Base-by-base conservation (phyloP, 2,329 filamentous ascomycete species). In the Stylonectria norvegica region DNA sequence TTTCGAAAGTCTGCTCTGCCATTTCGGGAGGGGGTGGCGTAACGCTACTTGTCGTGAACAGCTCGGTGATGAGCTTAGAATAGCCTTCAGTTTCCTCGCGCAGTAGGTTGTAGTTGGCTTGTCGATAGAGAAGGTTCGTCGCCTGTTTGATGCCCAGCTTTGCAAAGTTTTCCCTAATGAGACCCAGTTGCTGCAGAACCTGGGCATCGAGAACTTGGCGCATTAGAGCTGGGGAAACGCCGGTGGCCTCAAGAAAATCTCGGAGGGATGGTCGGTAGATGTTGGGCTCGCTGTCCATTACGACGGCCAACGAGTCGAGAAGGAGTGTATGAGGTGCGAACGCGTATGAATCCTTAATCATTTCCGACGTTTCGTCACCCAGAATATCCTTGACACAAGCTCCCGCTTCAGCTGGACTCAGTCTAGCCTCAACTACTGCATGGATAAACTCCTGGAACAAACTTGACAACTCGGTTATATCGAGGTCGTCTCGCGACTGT, bases 11-110 rank as follows among this genome's bases (percentile, higher is more conserved):
- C 56, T 89, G 84, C 53, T 86, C 82, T 2, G 91, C 88, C 23
- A 86, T 77, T 47, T 89, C 85, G 38, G 79, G 79, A 2, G 81
- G 81, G n/a, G 85, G 84, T 16, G 82, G 81, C 39, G 85, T 81
- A 46, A 78, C 81, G 53, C 83, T 83, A 56, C 86, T 88, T 1
- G 86, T 94, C 6, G 89, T 91, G 65, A 96, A 98, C 20, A 97
- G 82, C 63, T 98, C 93, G 0, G 91, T 96, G 45, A 95, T 82
- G 33, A 98, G 79, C 64, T 98, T 98, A 0, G 93, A 90, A 61
- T 95, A 98, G 28, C 94, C 93, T 66, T 98, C 93, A 0, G 89
- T 89, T 65, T 98, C 93, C 68, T 98, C 93, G 31, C 93, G 83
- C 15, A 98, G 72, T 6, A 98, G 71, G 57, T 98, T 98, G 71